Base-by-base conservation (phyloP, 768 basidiomycete species). In the Mycena chlorophos region DNA sequence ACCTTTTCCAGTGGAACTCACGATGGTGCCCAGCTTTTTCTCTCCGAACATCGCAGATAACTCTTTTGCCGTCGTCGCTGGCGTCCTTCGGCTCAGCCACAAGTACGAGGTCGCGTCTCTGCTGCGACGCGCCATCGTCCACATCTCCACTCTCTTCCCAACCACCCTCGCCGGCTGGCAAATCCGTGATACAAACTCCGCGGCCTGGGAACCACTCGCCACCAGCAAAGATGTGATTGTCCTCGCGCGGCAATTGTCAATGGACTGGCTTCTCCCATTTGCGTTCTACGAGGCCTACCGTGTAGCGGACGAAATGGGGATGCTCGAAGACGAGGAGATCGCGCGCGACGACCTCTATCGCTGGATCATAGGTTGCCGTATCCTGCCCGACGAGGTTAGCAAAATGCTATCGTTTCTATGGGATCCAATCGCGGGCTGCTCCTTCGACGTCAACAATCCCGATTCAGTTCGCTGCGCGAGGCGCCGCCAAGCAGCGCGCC, bases 51-150 rank as follows among this genome's bases (percentile, higher is more conserved):
- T 48, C 0, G 48, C 40, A 3, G 20, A 28, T 3, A 57, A 51
- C 1, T 40, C 46, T 16, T 43, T 52, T 5, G 2, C 16, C 1
- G 27, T 57, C 8, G 37, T 57, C 4, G n/a, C 47, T 8, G 52
- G 45, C 13, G 29, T 58, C 4, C 49, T 58, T 6, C 51, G 57
- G 3, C 49, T 58, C 47, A 51, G 48, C 13, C 47, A 58, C 40
- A 58, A 58, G 49, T 58, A 58, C 46, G 43, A 59, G 5, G 49
- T 52, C 17, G 54, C 43, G 5, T 17, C n/a, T 2, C 14, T 55
- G 16, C 49, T 49, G 17, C 46, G 40, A 29, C 50, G 54, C 13
- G 58, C 58, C 6, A 16, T 59, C 1, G 2, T 14, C 2, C 58
- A 59, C 22, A 23, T 59, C 8, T 50, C 49, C 1, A 5, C 20